These are phyloP conservation scores for Kalanchoe fedtschenkoi DNA, from an alignment of 164 flowering plant species.

Conservation along the genomic window DNA sequence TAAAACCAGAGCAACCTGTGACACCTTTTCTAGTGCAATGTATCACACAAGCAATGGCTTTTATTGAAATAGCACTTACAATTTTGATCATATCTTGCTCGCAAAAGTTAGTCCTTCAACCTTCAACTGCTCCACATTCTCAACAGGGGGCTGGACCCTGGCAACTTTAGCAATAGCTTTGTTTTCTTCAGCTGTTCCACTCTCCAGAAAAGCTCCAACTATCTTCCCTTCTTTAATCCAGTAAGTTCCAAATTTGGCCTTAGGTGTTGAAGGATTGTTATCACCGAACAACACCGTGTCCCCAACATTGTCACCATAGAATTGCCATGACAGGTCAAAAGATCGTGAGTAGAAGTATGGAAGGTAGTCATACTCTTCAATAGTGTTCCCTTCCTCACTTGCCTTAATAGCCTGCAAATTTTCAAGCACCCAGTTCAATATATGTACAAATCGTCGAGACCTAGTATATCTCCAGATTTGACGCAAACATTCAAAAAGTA, in stretches of 20 bases:
- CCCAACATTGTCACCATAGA: slow-evolving; percentile 97
- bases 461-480: background rate
- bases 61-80: no score
- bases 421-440: no score
- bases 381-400: slow-evolving; percentile 84
- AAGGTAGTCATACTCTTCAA: slow-evolving; percentile 51
- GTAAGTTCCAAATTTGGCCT: slow-evolving; percentile 78
- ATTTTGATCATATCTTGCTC: no score
- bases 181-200: slow-evolving; percentile 85
- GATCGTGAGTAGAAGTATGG: slow-evolving; percentile 93
- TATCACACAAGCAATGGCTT: no score
- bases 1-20: no score
- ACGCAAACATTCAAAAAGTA: background rate
- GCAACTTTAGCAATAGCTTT: slow-evolving; percentile 91
- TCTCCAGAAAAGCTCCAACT: slow-evolving; percentile 82
- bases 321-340: slow-evolving; percentile 93
- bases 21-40: no score
- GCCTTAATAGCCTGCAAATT: slow-evolving; percentile 73
- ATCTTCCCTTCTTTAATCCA: slow-evolving; percentile 92
- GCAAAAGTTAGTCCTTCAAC: slow-evolving; percentile 80
- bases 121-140: slow-evolving; percentile 37
- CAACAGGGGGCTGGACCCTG: slow-evolving; percentile 58
- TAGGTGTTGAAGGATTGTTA: slow-evolving; percentile 45
- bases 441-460: no score
- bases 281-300: slow-evolving; percentile 83